Evolutionary conservation across 495 filamentous ascomycete species (phyloP).

Genomic region (Bathelium albidoporum): DNA sequence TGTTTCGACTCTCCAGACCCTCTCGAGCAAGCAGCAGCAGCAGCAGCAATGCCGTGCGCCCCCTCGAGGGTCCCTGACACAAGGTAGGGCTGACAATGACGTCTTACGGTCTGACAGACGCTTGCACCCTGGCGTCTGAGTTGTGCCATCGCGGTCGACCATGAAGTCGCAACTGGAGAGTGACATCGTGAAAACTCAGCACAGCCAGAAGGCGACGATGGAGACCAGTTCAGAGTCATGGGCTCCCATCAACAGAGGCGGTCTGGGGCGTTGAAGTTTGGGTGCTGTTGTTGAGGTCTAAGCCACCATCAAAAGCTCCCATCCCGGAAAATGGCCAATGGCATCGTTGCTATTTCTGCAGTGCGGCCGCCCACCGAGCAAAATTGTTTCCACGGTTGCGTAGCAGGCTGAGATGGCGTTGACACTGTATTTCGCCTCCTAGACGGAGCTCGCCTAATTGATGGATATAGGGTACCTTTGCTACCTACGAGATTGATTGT

Average conservation of each 20-base stretch:
- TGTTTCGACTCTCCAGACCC: no score
- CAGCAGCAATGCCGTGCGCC: neutral
- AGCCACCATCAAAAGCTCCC: neutral
- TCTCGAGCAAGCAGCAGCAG: neutral
- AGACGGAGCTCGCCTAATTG: neutral
- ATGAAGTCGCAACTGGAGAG: neutral
- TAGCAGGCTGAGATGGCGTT: neutral
- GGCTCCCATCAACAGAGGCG: neutral
- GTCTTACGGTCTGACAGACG: neutral
- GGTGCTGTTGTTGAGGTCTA: conserved; percentile 4
- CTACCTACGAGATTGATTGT: no score
- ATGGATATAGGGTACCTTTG: neutral
- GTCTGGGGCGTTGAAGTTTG: neutral
- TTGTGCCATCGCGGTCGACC: neutral
- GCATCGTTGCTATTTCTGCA: conserved; percentile 4
- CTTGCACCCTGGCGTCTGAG: neutral
- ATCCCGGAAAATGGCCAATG: neutral
- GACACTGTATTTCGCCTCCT: neutral
- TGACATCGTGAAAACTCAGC: neutral
- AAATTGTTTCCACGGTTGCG: neutral
- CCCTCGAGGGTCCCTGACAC: neutral
- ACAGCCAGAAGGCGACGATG: neutral
- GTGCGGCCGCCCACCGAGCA: conserved; percentile 1
- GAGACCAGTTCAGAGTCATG: neutral
- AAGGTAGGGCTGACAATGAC: conserved; percentile 4